Base-by-base conservation (phyloP, 768 basidiomycete genomes). In the Tricholoma flavovirens region DNA sequence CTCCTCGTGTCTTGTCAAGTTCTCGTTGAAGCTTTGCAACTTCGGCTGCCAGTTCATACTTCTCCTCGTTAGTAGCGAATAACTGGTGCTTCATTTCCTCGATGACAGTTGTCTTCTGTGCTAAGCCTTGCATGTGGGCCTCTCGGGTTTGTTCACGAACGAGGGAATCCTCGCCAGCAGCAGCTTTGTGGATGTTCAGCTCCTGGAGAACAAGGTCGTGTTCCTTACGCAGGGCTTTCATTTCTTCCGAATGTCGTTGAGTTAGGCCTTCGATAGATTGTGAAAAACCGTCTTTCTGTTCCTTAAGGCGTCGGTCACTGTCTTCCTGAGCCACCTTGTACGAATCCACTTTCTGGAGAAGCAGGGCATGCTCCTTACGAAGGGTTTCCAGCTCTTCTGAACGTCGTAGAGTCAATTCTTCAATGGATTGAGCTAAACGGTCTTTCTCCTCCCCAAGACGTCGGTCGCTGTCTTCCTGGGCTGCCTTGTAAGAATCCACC, bases 301-400 rank as follows among this genome's bases (percentile, higher is more conserved):
- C 73, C 3, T 66, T 59, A 15, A 85, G 57, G 3, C 51, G 61
- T 69, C 74, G 62, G 67, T 70, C 54, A 64, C 63, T 79, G 15
- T 74, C 84, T 55, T 78, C 74, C 5, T 77, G 73, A 9, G 78
- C 75, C 40, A 66, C 73, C 64, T 84, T 87, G 66, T 83, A 73
- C 8, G 80, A 73, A 61, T 85, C 82, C 12, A 90, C 69, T 65
- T 92, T 85, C 58, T 83, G 69, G 7, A 74, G 64, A 30, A 87
- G 74, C 21, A 72, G 54, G 21, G 82, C 77, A 24, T 76, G 76
- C 53, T 83, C 78, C 60, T 75, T 73, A 57, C 72, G 73, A 57
- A 82, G 69, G 12, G 66, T 64, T 56, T 77, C 77, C 15, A 75
- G 72, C 52, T 83, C 82, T 42, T 77, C 71, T 21, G 73, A 64